Evolutionary conservation across 768 basidiomycete genomes (phyloP).

Genomic region (Boletus tylopilopsis): DNA sequence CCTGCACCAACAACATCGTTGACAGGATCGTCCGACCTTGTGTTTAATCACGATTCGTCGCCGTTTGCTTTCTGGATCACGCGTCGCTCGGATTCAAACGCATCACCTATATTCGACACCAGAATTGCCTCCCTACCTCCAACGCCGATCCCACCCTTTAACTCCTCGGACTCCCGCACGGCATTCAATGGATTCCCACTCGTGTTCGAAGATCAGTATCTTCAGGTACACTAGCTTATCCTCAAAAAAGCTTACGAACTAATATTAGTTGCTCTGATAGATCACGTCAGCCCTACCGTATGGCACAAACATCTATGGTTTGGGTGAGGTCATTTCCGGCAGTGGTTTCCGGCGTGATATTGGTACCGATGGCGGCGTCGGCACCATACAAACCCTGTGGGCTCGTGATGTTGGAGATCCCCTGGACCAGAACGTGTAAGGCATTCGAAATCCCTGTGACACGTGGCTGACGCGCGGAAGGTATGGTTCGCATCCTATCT

Average conservation of each 20-base stretch:
- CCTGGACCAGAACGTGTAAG: constrained; percentile 62
- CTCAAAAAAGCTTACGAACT: not conserved
- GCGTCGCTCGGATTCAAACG: constrained; percentile 53
- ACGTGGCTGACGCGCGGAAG: constrained; percentile 28
- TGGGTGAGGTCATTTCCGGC: constrained; percentile 69
- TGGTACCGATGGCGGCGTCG: constrained; percentile 43
- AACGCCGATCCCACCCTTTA: constrained; percentile 53
- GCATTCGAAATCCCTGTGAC: not conserved
- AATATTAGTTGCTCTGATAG: constrained; percentile 27
- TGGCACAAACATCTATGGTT: constrained; percentile 70
- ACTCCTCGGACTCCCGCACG: constrained; percentile 47
- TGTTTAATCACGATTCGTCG: constrained; percentile 59
- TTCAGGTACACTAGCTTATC: constrained; percentile 46
- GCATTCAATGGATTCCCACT: constrained; percentile 62
- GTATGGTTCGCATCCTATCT: constrained; percentile 69
- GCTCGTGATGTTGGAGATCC: constrained; percentile 64
- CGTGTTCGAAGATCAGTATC: constrained; percentile 77
- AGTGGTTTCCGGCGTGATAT: constrained; percentile 67
- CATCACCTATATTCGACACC: constrained; percentile 66
- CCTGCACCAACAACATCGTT: constrained; percentile 32
- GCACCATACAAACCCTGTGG: constrained; percentile 69
- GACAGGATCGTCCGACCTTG: constrained; percentile 50
- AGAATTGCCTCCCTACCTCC: constrained; percentile 56
- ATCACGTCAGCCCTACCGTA: constrained; percentile 63
- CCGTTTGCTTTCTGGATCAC: constrained; percentile 85